Base-by-base conservation (phyloP, 2,329 filamentous ascomycete genomes). In the Aspergillus proliferans region DNA sequence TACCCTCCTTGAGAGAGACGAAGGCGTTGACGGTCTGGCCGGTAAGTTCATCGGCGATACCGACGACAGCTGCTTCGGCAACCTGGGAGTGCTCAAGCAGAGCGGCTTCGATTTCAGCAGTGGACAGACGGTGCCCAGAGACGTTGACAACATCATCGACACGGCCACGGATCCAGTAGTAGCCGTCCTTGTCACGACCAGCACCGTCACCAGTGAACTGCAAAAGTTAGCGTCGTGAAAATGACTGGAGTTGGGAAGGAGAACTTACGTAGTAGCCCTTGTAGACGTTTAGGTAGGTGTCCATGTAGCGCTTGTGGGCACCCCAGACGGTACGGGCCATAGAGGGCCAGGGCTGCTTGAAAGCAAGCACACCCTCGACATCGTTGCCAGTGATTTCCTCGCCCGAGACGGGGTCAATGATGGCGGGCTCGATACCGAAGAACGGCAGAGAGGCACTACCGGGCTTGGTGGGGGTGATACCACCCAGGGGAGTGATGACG, bases 61-160 rank as follows among this genome's bases (percentile, higher is more conserved):
- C 93, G 46, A 98, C 93, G 2, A 97, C 93, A 21, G 93, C 93
- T 3, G 93, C 89, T 75, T 98, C 93, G 48, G 89, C 93, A 51
- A 98, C 88, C 21, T 30, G 28, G 5, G n/a, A 79, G 71, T 97
- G 91, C 77, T 97, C 92, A 58, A 98, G 85, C 44, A 98, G 83
- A 15, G 93, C 93, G 24, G 93, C 93, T 74, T 98, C 93, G 57
- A 98, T 98, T 72, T 98, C 93, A 33, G 93, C 92, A 8, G 93
- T 98, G 14, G 92, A 97, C 54, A 98, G 80, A 69, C 93, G 86
- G 73, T 98, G 93, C 24, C 93, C 93, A 60, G 87, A 93, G 54
- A 98, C 93, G 72, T 98, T 98, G 70, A 98, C 92, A 40, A 98
- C 93, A 64, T 98, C 93, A 67, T 98, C 93, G 47, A 98, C 93